Conservation (phyloP, 2,329 filamentous ascomycete genomes). For the Sclerotinia nivalis region DNA sequence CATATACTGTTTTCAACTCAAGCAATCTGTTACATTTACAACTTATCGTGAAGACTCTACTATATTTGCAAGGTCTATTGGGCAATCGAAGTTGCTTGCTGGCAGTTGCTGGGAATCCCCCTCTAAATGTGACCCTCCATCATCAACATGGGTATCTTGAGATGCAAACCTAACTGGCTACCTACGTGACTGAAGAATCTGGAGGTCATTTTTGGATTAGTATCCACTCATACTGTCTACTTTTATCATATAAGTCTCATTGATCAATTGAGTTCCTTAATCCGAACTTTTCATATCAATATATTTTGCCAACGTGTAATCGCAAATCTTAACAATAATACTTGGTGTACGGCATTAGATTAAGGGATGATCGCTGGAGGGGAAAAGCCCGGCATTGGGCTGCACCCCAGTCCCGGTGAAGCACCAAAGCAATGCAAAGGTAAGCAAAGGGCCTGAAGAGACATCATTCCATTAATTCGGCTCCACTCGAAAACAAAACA, state of each 20-base stretch:
- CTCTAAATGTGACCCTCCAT: slow-evolving; percentile 10
- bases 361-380: neutral
- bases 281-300: slow-evolving; percentile 12
- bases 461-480: neutral
- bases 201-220: neutral
- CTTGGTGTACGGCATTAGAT: slow-evolving; percentile 27
- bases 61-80: slow-evolving; percentile 6
- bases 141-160: neutral
- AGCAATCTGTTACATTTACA: neutral
- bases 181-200: neutral
- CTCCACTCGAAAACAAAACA: slow-evolving; percentile 14
- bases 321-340: neutral
- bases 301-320: neutral
- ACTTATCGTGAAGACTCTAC: no score
- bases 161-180: neutral
- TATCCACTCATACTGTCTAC: neutral
- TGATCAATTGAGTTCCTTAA: neutral
- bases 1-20: neutral
- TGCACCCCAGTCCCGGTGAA: slow-evolving; percentile 13
- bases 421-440: slow-evolving; percentile 8
- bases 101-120: neutral
- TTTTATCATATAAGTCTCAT: neutral
- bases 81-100: neutral
- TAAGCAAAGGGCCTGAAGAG: neutral
- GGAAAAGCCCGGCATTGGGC: neutral